phyloP scores from a whole-genome alignment of 106 monocot species.

The Dendrobium catenatum region DNA sequence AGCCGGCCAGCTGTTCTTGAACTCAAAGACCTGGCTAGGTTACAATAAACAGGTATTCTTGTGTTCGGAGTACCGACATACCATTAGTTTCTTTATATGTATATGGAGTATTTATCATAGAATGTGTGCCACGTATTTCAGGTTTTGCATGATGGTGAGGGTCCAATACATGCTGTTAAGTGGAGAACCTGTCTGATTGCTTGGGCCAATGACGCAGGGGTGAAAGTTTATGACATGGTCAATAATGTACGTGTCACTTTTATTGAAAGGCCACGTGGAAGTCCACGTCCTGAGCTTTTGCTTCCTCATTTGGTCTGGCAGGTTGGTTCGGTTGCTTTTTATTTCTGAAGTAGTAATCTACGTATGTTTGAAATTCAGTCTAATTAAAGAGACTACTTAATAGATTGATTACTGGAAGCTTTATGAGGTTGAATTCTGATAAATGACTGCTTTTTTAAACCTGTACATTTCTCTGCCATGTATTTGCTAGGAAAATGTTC shows the following conservation, averaged over 20 bases:
- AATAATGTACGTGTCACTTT: slow-evolving; percentile 78
- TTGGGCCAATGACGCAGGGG: slow-evolving; percentile 97
- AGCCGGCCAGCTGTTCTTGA: slow-evolving; percentile 84
- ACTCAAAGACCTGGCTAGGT: slow-evolving; percentile 76
- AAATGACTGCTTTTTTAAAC: background rate
- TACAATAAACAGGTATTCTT: slow-evolving; percentile 69
- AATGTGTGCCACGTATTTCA: slow-evolving; percentile 18
- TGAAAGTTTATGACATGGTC: slow-evolving; percentile 91
- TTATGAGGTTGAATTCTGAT: background rate
- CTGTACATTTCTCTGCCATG: background rate
- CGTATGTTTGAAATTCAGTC: background rate
- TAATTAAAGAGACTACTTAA: background rate
- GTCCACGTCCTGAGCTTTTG: slow-evolving; percentile 74
- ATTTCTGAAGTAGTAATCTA: background rate
- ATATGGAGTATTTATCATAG: slow-evolving; percentile 4
- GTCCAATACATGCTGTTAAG: slow-evolving; percentile 93
- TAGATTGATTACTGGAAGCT: background rate
- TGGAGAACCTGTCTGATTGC: slow-evolving; percentile 96
- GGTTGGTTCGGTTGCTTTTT: slow-evolving; percentile 24
- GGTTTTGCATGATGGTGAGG: slow-evolving; percentile 94
- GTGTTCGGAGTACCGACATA: background rate
- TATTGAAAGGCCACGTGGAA: slow-evolving; percentile 87
- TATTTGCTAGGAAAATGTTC: background rate
- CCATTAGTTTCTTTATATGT: background rate
- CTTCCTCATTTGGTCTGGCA: slow-evolving; percentile 97